Evolutionary conservation across 2,329 filamentous ascomycete genomes (phyloP).

Genomic region (Colletotrichum gigasporum): DNA sequence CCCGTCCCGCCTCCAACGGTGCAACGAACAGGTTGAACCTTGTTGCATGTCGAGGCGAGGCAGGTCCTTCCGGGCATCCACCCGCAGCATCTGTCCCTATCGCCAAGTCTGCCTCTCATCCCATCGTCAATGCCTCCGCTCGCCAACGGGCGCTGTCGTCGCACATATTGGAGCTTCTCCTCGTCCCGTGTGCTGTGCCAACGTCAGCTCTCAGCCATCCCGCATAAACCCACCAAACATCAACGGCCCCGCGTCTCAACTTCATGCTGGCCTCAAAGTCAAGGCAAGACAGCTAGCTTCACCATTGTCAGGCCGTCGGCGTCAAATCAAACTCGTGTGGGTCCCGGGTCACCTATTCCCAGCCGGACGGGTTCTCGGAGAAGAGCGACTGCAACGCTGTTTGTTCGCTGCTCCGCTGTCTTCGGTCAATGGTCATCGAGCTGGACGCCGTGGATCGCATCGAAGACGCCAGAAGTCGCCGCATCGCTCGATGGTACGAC

Average conservation of each 20-base stretch:
- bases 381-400: too few relatives aligned
- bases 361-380: background rate
- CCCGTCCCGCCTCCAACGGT: background rate
- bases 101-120: conserved; percentile 13
- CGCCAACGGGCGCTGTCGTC: conserved; percentile 16
- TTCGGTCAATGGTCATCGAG: background rate
- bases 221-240: conserved; percentile 6
- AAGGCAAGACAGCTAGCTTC: conserved; percentile 14
- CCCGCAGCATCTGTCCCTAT: background rate
- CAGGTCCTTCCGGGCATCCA: background rate
- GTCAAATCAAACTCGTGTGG: conserved; percentile 12
- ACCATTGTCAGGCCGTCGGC: background rate
- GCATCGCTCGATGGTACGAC: conserved; percentile 5
- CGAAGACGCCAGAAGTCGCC: background rate
- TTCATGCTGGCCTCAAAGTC: conserved; percentile 17
- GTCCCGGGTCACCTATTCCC: background rate
- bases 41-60: background rate
- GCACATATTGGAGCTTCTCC: background rate
- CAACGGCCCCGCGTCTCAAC: conserved; percentile 21
- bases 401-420: background rate
- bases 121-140: conserved; percentile 10
- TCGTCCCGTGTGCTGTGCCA: conserved; percentile 14
- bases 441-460: background rate
- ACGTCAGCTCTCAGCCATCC: conserved; percentile 19
- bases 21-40: conserved; percentile 1